phyloP scores from a whole-genome alignment of 179 eudicot species.

The Carnegiea gigantea region DNA sequence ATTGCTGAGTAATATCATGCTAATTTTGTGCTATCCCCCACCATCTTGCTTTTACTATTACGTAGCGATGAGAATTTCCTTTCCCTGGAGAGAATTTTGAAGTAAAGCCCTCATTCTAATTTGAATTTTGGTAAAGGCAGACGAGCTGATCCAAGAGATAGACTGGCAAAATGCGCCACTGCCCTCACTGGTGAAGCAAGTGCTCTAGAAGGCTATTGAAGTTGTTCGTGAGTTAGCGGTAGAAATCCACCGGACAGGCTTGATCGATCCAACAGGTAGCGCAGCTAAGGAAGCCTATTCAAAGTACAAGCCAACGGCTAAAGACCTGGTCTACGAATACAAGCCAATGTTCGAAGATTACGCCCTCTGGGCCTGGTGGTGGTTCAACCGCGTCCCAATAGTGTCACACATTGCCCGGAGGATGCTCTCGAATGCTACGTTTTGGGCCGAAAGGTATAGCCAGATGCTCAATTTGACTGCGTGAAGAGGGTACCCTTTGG shows the following conservation, averaged over 20 bases:
- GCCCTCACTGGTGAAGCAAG: slow-evolving; percentile 9
- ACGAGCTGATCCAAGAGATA: slow-evolving; percentile 21
- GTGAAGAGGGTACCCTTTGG: slow-evolving; percentile 14
- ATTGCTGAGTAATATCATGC: no score
- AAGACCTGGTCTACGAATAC: slow-evolving; percentile 20
- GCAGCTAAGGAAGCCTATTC: slow-evolving; percentile 17
- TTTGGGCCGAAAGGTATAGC: slow-evolving; percentile 28
- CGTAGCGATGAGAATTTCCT: no score
- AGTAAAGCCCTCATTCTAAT: no score
- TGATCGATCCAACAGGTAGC: slow-evolving; percentile 14
- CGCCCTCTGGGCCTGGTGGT: slow-evolving; percentile 25
- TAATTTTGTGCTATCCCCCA: no score
- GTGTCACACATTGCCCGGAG: slow-evolving; percentile 6
- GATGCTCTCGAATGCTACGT: slow-evolving; percentile 13
- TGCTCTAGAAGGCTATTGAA: slow-evolving; percentile 3
- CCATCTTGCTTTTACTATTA: no score
- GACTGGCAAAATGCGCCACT: slow-evolving; percentile 22
- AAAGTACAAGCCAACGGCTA: slow-evolving; percentile 21
- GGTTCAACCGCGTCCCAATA: slow-evolving; percentile 17
- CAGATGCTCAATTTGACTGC: slow-evolving; percentile 13
- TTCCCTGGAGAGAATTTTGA: no score
- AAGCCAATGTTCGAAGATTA: slow-evolving; percentile 27
- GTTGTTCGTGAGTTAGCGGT: slow-evolving; percentile 9
- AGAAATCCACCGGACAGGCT: slow-evolving; percentile 21
- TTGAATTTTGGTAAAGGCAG: slow-evolving; percentile 7